Evolutionary conservation across 1,284 basidiomycete species (phyloP), one percentile per base, ranked within the genome.

Genomic region (Irpex sp.): DNA sequence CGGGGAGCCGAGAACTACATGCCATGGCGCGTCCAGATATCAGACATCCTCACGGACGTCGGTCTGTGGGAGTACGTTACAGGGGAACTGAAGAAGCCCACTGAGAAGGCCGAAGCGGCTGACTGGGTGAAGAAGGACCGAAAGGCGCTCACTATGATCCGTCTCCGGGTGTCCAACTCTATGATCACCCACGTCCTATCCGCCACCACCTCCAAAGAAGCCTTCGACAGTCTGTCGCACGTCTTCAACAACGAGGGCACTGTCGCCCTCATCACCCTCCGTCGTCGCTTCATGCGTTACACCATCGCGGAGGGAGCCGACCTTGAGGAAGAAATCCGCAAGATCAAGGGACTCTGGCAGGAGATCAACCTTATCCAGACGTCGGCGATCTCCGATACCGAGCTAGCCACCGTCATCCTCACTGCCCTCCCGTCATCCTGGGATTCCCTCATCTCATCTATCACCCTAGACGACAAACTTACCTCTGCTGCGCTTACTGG

Each of bases 1-100:
- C 64, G 67, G 15, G 72, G 76, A 13, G 60, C 63, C 36, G 68
- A 73, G 17, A 74, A 76, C 64, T 76, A 69, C 57, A 39, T 61
- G 8, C 61, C 70, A 53, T 77, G 75, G 74, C 70, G 70, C 39
- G 65, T 74, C 50, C 72, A 72, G 57, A 74, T 77, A 64, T 58
- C 61, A 6, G 71, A 76, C 59, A 71, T 77, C 6, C 63, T 77
- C 2, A 71, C 65, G 0, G 74, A 76, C 47, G 57, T 67, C 3
- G 67, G 67, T 6, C 66, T 74, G 4, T 59, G 62, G 26, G 68
- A 68, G 0, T 70, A 75, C 57, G 65, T 66, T 37, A 63, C 61
- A 13, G 67, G 65, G 5, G 13, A 39, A 1, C 56, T 1, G 6
- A 55, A 7, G 1, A 49, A 8, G n/a, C 53, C 63, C 39, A 37